Percentiles rank a stretch among this genome's conserved stretches.
phyloP scores from a whole-genome alignment of 192 early-diverging fungal genomes.

The Podila clonocystis region DNA sequence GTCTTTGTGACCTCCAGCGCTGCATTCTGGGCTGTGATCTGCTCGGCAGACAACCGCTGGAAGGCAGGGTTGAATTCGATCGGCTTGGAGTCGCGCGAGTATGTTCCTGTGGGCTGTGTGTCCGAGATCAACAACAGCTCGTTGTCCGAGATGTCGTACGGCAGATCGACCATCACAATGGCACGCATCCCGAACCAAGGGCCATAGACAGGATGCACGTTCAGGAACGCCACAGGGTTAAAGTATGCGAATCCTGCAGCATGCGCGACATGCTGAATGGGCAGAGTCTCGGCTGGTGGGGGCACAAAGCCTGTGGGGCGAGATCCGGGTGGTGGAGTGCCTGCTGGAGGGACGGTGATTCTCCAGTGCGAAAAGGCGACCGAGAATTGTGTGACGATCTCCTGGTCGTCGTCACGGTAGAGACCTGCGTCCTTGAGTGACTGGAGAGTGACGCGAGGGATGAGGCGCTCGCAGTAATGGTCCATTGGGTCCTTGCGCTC shows the following conservation, averaged over 20 bases:
- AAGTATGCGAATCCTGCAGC: constrained; percentile 48
- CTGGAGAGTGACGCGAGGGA: constrained; percentile 34
- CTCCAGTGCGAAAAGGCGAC: constrained; percentile 48
- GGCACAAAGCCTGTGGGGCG: constrained; percentile 45
- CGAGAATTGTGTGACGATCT: constrained; percentile 27
- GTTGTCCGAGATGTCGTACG: constrained; percentile 44
- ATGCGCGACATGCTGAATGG: constrained; percentile 46
- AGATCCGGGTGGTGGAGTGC: constrained; percentile 35
- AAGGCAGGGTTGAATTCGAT: constrained; percentile 42
- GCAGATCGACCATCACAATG: constrained; percentile 40
- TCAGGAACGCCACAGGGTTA: constrained; percentile 36
- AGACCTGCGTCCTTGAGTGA: constrained; percentile 36
- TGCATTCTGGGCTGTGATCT: constrained; percentile 21
- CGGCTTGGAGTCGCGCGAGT: constrained; percentile 31
- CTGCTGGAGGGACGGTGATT: constrained; percentile 35
- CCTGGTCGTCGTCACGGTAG: constrained; percentile 25
- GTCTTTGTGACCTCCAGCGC: constrained; percentile 37
- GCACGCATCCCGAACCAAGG: constrained; percentile 50
- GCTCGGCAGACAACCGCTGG: constrained; percentile 1
- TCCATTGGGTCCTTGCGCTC: constrained; percentile 49
- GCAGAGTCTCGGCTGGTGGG: constrained; percentile 18
- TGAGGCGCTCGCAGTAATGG: constrained; percentile 44
- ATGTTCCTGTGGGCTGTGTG: constrained; percentile 27
- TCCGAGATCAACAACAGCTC: constrained; percentile 26
- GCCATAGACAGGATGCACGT: constrained; percentile 45